Evolutionary conservation across 208 protist species (phyloP), one percentile per base, ranked within the genome.

Genomic region (Wallacemonas sp.): DNA sequence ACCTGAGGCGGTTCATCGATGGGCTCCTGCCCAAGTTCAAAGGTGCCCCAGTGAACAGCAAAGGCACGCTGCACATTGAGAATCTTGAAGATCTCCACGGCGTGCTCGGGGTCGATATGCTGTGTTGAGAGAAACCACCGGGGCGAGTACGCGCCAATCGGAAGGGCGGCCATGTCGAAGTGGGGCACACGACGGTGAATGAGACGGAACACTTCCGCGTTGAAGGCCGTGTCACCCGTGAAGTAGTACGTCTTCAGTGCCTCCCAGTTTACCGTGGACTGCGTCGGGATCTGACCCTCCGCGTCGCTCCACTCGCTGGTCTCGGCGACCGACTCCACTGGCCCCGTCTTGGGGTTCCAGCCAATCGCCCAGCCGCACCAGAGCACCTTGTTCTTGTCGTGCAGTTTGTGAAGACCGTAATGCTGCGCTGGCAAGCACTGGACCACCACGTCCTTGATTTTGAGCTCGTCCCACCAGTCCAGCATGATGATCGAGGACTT

Each of bases 41-140:
- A 97, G 16, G 92, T 97, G 23, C 77, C 88, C 81, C 83, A 97
- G 78, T 97, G 92, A 33, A 97, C 85, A 10, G 68, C 90, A 33
- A 91, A 74, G 0, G 72, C 72, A 5, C 61, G 44, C 44, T 82
- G 73, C 1, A 74, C 65, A 31, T 78, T 61, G 22, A 93, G 39
- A 25, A 91, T 80, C 39, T 84, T 63, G 48, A 92, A 87, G 20
- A 93, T 86, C 49, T 89, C 42, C n/a, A 92, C 86, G 4, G 87
- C 84, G 57, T 92, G 65, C 57, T 75, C 72, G 18, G 90, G 87
- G 61, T 92, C 71, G 14, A 92, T 70, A 65, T 97, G 92, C 26
- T 80, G 62, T 0, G 14, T 31, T 0, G 49, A 48, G 73, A 95
- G 80, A 52, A 93, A 85, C 76, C 75, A 82, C 7, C 89, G 80